A percentile compares a stretch with the other conserved stretches of the same genome.
phyloP scores from a whole-genome alignment of 164 flowering plant genomes.

The Umbilicus rupestris region DNA sequence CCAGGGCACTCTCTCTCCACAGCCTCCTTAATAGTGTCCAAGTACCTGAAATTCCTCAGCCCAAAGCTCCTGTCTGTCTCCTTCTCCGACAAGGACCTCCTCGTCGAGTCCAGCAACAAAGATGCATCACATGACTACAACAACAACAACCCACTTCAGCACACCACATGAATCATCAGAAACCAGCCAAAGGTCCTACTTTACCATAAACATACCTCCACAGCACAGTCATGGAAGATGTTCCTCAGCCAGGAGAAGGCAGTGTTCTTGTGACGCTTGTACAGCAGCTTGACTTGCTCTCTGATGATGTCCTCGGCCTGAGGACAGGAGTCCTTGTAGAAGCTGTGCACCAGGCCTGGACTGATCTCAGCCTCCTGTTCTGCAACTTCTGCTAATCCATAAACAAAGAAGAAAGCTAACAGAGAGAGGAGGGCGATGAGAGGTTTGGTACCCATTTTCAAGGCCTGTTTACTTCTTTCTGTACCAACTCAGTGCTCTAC shows the following conservation, averaged over 20 bases:
- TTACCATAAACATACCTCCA: constrained; percentile 34
- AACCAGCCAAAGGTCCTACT: no score
- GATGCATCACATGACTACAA: constrained; percentile 94
- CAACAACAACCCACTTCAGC: background rate
- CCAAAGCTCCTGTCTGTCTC: constrained; percentile 98
- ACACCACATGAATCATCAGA: background rate
- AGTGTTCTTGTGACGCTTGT: constrained; percentile 99
- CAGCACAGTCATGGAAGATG: constrained; percentile 99
- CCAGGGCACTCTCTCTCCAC: constrained; percentile 97
- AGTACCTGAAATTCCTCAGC: constrained; percentile 82
- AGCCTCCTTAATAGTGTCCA: constrained; percentile 86
- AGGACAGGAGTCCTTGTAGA: constrained; percentile 83
- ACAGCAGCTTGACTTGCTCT: constrained; percentile 87
- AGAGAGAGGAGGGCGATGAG: constrained; percentile 40
- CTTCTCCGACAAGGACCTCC: constrained; percentile 91
- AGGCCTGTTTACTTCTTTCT: background rate
- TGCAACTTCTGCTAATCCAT: constrained; percentile 38
- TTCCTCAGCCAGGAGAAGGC: constrained; percentile 99
- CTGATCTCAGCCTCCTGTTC: constrained; percentile 37
- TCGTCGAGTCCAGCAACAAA: constrained; percentile 86
- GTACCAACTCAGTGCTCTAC: background rate
- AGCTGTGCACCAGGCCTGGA: constrained; percentile 77
- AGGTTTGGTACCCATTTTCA: constrained; percentile 18
- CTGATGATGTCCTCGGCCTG: constrained; percentile 90
- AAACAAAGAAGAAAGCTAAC: constrained; percentile 26